Evolutionary conservation across 352 stramenopile genomes (phyloP), one percentile per base, ranked within the genome.

Genomic region (Globisporangium camurandrum): DNA sequence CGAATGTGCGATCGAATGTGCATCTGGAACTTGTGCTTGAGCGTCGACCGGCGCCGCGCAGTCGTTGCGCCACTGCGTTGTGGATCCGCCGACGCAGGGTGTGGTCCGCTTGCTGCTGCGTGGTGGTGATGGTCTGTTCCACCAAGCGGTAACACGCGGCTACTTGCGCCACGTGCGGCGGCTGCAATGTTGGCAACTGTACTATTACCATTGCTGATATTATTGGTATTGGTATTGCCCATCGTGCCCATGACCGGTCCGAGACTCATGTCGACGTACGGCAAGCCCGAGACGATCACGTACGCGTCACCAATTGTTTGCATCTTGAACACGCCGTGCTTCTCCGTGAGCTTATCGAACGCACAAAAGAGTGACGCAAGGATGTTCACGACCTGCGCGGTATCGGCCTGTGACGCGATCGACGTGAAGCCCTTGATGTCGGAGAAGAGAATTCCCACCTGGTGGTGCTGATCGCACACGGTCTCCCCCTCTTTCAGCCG

Each of bases 221-320:
- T n/a, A n/a, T n/a, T n/a, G n/a, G n/a, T n/a, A n/a, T n/a, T n/a
- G n/a, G n/a, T n/a, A n/a, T n/a, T n/a, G n/a, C 50, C 61, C 1
- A 46, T 47, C 1, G 36, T 48, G 0, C 70, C 61, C 17, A 86
- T n/a, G 0, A 77, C 65, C 0, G 73, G 75, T 0, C 71, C 75
- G 3, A 89, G 66, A 57, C 77, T 93, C 77, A 93, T 90, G 46
- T 91, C 79, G 8, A 88, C 73, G 38, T 93, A 95, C 5, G 88
- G 87, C 16, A 93, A 55, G 2, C 84, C 86, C 3, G 78, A 92
- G 2, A 91, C 76, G 34, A 91, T 95, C 51, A 97, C 81, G 60
- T 95, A 96, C n/a, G 86, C 86, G 64, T 97, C 90, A 12, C 89
- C 87, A 28, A 97, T 97, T 0, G 84, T 96, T 59, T 97, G 85